A percentile compares a stretch with the other conserved stretches of the same genome.
These are phyloP conservation scores for Syzygium oleosum DNA, from an alignment of 345 rosid species.

Conservation along the genomic window DNA sequence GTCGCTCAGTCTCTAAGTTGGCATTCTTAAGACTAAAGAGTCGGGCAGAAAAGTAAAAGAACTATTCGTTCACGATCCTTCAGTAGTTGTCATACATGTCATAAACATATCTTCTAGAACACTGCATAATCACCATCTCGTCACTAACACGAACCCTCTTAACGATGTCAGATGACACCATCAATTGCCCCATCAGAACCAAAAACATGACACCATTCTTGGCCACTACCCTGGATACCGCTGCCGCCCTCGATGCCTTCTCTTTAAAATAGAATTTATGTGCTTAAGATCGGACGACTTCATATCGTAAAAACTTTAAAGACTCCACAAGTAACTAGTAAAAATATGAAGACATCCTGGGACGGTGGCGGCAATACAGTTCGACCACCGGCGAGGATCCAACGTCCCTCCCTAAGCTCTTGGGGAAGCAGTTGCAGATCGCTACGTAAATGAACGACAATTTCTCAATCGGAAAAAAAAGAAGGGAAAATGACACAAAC, in stretches of 20 bases:
- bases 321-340: not conserved
- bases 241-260: not conserved
- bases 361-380: rapidly evolving
- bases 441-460: not conserved
- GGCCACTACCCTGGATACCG: not conserved
- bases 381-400: not conserved
- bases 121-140: too few relatives aligned
- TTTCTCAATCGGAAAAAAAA: not conserved
- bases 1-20: too few relatives aligned
- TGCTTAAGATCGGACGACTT: not conserved
- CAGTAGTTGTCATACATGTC: too few relatives aligned
- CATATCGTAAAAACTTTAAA: not conserved
- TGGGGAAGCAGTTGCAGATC: not conserved
- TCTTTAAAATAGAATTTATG: not conserved
- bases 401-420: not conserved
- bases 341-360: not conserved
- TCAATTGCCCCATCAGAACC: not conserved
- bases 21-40: too few relatives aligned
- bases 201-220: not conserved
- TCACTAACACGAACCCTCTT: too few relatives aligned
- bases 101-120: too few relatives aligned
- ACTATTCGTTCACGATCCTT: too few relatives aligned
- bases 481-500: too few relatives aligned
- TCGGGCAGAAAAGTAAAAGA: too few relatives aligned
- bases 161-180: too few relatives aligned